A percentile compares a stretch with the other conserved stretches of the same genome.
These are phyloP conservation scores for Saccharomyces eubayanus DNA, from an alignment of 805 yeast genomes.

Conservation along the genomic window DNA sequence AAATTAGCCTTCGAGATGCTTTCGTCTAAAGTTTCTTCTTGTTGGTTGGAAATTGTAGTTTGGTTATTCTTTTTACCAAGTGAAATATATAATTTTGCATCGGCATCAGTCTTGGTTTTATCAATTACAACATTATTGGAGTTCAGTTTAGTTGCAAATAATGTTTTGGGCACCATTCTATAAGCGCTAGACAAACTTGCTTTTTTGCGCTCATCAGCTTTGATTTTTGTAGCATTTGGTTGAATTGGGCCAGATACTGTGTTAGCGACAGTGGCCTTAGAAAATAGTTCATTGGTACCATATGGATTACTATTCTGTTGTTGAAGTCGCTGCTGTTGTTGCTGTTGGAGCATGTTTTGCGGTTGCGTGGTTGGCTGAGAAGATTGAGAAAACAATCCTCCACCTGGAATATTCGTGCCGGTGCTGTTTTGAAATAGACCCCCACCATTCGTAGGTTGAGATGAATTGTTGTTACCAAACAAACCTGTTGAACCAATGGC, in stretches of 20 bases:
- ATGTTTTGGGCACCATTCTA: slow-evolving; percentile 56
- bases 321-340: slow-evolving; percentile 4
- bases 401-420: slow-evolving; percentile 8
- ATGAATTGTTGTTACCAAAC: slow-evolving; percentile 26
- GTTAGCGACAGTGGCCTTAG: slow-evolving; percentile 28
- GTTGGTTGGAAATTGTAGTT: slow-evolving; percentile 2
- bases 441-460: background rate
- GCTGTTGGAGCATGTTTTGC: slow-evolving; percentile 8
- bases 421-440: background rate
- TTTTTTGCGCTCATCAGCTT: slow-evolving; percentile 44
- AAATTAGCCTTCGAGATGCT: slow-evolving; percentile 17
- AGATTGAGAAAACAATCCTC: slow-evolving; percentile 30
- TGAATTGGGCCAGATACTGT: slow-evolving; percentile 33
- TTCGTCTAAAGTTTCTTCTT: slow-evolving; percentile 11
- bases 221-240: slow-evolving; percentile 43
- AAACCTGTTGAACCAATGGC: slow-evolving; percentile 25
- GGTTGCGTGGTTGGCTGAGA: slow-evolving; percentile 26
- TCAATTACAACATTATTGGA: background rate
- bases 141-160: slow-evolving; percentile 31
- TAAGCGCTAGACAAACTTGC: slow-evolving; percentile 54
- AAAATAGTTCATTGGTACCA: slow-evolving; percentile 66
- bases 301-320: slow-evolving; percentile 48
- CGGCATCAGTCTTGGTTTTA: slow-evolving; percentile 1
- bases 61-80: background rate
- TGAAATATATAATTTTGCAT: background rate